Evolutionary conservation across 1,284 basidiomycete genomes (phyloP).

Genomic region (Pyrrhoderma lamaoense): DNA sequence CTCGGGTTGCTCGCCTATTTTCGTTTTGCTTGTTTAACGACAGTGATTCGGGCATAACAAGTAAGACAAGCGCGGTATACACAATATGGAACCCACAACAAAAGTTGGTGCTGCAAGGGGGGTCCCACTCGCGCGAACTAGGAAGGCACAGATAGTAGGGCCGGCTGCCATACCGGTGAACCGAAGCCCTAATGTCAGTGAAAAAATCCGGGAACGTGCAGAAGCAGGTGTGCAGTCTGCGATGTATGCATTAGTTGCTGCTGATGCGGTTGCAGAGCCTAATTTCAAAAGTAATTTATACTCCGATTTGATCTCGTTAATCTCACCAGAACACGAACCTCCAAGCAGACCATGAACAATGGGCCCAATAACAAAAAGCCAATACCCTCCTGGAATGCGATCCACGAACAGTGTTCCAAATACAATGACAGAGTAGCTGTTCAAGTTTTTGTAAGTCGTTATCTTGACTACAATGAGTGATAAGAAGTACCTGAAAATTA

Average conservation of each 20-base stretch:
- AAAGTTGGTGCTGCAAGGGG: conserved; percentile 70
- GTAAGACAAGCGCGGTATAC: conserved; percentile 44
- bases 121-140: conserved; percentile 52
- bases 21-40: conserved; percentile 25
- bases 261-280: conserved; percentile 45
- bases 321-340: conserved; percentile 33
- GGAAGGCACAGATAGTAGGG: conserved; percentile 60
- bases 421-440: conserved; percentile 58
- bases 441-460: conserved; percentile 13
- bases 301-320: neutral
- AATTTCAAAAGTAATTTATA: neutral
- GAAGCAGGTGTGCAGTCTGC: conserved; percentile 49
- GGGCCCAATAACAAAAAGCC: conserved; percentile 68
- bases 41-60: conserved; percentile 74
- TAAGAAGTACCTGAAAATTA: conserved; percentile 50
- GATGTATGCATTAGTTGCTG: conserved; percentile 54
- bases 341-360: conserved; percentile 72
- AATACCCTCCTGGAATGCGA: conserved; percentile 73
- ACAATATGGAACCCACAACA: conserved; percentile 41
- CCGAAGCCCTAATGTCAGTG: conserved; percentile 52
- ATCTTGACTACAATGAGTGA: too few relatives aligned
- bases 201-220: conserved; percentile 54
- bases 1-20: conserved; percentile 26
- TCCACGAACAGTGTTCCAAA: conserved; percentile 54
- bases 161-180: conserved; percentile 67